phyloP scores from a whole-genome alignment of 768 basidiomycete genomes.

The Gloeostereum incarnatum region DNA sequence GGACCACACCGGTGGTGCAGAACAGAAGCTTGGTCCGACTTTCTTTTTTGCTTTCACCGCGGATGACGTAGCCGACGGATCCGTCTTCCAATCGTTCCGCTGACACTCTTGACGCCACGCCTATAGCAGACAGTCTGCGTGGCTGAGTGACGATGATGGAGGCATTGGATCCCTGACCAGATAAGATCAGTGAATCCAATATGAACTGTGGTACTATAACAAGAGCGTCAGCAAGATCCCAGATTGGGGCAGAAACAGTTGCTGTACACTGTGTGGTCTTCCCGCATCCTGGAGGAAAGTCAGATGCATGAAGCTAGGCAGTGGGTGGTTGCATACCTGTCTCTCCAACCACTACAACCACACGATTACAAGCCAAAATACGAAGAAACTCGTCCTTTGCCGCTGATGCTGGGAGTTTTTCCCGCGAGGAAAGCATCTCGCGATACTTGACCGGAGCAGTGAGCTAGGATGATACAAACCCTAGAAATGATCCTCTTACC shows the following conservation, averaged over 20 bases:
- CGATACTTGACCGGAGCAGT: constrained; percentile 28
- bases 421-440: constrained; percentile 44
- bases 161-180: constrained; percentile 49
- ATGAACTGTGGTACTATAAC: constrained; percentile 78
- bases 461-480: not conserved
- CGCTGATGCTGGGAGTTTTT: constrained; percentile 69
- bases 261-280: constrained; percentile 79
- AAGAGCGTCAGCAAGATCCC: too few species aligned
- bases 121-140: constrained; percentile 79
- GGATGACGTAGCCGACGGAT: constrained; percentile 81
- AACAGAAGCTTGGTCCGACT: constrained; percentile 72
- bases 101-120: constrained; percentile 82
- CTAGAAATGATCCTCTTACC: constrained; percentile 13
- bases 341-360: constrained; percentile 84
- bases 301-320: not conserved
- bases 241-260: not conserved
- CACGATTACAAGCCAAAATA: constrained; percentile 46
- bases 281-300: constrained; percentile 52
- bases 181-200: constrained; percentile 68
- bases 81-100: constrained; percentile 70
- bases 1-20: constrained; percentile 90
- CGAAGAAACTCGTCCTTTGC: constrained; percentile 55
- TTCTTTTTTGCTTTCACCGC: constrained; percentile 71
- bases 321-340: constrained; percentile 41
- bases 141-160: constrained; percentile 88